Percentiles rank a stretch among this genome's conserved stretches.
phyloP scores from a whole-genome alignment of 805 yeast species.

The Hanseniaspora pseudoguilliermondii region DNA sequence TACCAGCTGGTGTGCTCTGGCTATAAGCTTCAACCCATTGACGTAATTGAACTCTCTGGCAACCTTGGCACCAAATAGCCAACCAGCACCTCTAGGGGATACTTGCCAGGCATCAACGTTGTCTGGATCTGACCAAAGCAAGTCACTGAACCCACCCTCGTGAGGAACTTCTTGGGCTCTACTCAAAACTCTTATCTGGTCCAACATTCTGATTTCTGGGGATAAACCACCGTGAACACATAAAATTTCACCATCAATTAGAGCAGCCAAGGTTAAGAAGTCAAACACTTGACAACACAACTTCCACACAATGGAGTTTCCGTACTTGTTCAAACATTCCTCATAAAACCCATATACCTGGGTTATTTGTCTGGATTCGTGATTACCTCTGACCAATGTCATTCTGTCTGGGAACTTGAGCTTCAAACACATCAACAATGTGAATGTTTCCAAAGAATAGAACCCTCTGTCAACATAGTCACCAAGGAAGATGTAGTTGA shows the following conservation, averaged over 20 bases:
- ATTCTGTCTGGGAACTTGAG: slow-evolving; percentile 75
- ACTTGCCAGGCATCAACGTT: slow-evolving; percentile 98
- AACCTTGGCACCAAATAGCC: slow-evolving; percentile 90
- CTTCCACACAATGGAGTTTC: slow-evolving; percentile 91
- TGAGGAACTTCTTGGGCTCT: slow-evolving; percentile 98
- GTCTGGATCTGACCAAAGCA: slow-evolving; percentile 97
- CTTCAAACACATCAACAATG: slow-evolving; percentile 82
- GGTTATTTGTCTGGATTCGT: slow-evolving; percentile 94
- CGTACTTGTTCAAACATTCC: slow-evolving; percentile 85
- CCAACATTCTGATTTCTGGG: slow-evolving; percentile 94
- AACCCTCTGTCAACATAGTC: slow-evolving; percentile 98
- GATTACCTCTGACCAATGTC: slow-evolving; percentile 93
- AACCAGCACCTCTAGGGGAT: slow-evolving; percentile 95
- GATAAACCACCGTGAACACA: slow-evolving; percentile 97
- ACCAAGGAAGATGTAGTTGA: slow-evolving; percentile 77
- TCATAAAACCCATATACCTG: slow-evolving; percentile 97
- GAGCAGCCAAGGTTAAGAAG: slow-evolving; percentile 85
- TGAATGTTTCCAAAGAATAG: slow-evolving; percentile 85
- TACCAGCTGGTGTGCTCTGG: slow-evolving; percentile 94
- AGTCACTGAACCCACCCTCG: slow-evolving; percentile 96
- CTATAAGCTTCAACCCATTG: slow-evolving; percentile 73
- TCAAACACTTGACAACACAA: slow-evolving; percentile 94
- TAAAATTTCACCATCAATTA: slow-evolving; percentile 82
- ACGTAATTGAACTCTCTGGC: slow-evolving; percentile 94
- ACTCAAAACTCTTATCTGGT: slow-evolving; percentile 84